Evolutionary conservation across 805 yeast genomes (phyloP).

Genomic region (Schwanniomyces vanrijiae): DNA sequence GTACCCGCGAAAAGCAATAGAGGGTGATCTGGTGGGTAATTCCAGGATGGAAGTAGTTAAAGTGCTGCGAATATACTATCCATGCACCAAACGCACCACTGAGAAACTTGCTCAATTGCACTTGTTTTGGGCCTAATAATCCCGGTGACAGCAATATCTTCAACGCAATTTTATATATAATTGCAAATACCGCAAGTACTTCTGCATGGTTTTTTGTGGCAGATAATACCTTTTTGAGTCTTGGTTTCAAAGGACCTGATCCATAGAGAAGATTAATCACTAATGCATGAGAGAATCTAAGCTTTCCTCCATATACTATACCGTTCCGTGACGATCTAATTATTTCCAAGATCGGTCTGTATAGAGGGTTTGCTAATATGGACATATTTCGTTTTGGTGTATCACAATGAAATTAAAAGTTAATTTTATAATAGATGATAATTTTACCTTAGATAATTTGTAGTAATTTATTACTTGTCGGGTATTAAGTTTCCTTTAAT

Average conservation of each 20-base stretch:
- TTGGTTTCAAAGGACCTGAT: slow-evolving; percentile 47
- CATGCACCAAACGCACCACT: slow-evolving; percentile 44
- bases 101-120: slow-evolving; percentile 29
- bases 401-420: too few species aligned
- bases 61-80: slow-evolving; percentile 45
- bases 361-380: slow-evolving; percentile 22
- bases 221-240: slow-evolving; percentile 45
- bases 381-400: slow-evolving; percentile 17
- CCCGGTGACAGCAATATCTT: slow-evolving; percentile 30
- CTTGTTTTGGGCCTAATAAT: slow-evolving; percentile 31
- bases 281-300: slow-evolving; percentile 63
- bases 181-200: slow-evolving; percentile 56
- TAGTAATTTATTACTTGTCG: too few species aligned
- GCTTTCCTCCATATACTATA: slow-evolving; percentile 59
- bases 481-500: too few species aligned
- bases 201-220: slow-evolving; percentile 58
- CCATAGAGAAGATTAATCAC: slow-evolving; percentile 60
- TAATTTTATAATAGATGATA: too few species aligned
- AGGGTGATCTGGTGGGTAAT: slow-evolving; percentile 75
- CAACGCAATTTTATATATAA: slow-evolving; percentile 46
- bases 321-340: slow-evolving; percentile 45
- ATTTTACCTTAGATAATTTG: too few species aligned
- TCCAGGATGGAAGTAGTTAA: slow-evolving; percentile 42
- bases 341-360: slow-evolving; percentile 34
- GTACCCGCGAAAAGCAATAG: slow-evolving; percentile 68